A percentile compares a stretch with the other conserved stretches of the same genome.
These are phyloP conservation scores for Isatis tinctoria DNA, from an alignment of 345 rosid species.

Conservation along the genomic window DNA sequence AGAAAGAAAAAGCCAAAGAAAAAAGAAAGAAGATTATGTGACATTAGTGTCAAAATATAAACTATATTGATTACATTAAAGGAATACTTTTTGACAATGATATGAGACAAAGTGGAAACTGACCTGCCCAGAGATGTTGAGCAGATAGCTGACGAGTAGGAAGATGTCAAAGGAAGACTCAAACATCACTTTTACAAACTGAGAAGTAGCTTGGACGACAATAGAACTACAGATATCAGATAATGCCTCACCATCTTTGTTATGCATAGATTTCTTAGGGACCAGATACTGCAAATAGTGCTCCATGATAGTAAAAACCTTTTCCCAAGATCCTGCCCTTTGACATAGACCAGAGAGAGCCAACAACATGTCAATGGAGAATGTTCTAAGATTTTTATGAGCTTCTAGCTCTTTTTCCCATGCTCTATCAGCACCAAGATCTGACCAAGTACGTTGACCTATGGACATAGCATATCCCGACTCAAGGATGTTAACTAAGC, in stretches of 20 bases:
- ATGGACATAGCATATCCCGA: constrained; percentile 60
- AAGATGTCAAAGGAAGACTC: constrained; percentile 78
- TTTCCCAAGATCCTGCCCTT: constrained; percentile 76
- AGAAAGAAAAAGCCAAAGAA: background rate
- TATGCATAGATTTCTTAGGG: constrained; percentile 58
- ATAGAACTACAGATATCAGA: constrained; percentile 44
- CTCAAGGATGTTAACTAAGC: constrained; percentile 72
- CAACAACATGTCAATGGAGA: constrained; percentile 68
- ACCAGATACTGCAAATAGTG: constrained; percentile 65
- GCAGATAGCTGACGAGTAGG: constrained; percentile 74
- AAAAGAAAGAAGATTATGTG: background rate
- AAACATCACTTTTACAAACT: constrained; percentile 78
- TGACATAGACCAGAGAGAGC: constrained; percentile 55
- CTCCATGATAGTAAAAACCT: constrained; percentile 58
- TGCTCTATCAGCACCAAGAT: constrained; percentile 57
- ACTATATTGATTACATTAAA: background rate
- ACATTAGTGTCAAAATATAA: constrained; percentile 5
- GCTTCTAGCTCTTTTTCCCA: constrained; percentile 59
- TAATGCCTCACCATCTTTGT: constrained; percentile 40
- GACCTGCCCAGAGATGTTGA: constrained; percentile 74
- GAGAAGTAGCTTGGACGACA: constrained; percentile 75
- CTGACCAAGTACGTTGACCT: constrained; percentile 36
- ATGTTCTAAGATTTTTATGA: constrained; percentile 73
- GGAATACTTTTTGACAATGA: constrained; percentile 5
- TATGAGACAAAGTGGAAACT: constrained; percentile 27